A percentile compares a stretch with the other conserved stretches of the same genome.
Evolutionary conservation across 495 filamentous ascomycete species (phyloP).

Genomic region (Recurvomyces mirabilis): DNA sequence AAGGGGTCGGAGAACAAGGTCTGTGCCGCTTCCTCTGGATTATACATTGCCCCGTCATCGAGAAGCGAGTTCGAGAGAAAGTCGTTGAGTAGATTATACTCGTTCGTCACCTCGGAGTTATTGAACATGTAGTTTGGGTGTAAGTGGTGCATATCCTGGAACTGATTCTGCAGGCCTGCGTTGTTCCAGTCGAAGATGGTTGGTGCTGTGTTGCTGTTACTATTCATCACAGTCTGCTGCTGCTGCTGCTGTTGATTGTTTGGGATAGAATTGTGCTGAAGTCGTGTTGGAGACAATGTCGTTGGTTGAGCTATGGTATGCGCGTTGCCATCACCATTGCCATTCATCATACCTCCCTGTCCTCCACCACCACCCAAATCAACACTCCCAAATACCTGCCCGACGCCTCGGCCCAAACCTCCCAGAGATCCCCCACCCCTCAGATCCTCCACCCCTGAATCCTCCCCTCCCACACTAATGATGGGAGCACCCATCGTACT

Average conservation of each 20-base stretch:
- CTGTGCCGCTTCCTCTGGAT: constrained; percentile 45
- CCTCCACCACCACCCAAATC: not conserved
- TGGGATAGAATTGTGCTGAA: constrained; percentile 34
- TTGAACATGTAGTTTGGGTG: constrained; percentile 94
- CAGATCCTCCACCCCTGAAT: not conserved
- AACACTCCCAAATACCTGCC: not conserved
- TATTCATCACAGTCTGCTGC: not conserved
- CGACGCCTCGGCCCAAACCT: too few relatives aligned
- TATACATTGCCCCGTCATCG: constrained; percentile 59
- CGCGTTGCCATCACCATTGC: not conserved
- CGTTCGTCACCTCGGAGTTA: constrained; percentile 82
- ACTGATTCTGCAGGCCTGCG: constrained; percentile 65
- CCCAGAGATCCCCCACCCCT: not conserved
- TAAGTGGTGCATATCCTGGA: constrained; percentile 86
- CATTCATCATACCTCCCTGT: not conserved
- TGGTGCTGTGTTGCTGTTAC: not conserved
- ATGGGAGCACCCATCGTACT: too few relatives aligned
- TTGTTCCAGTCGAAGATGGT: constrained; percentile 45
- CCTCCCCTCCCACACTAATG: too few relatives aligned
- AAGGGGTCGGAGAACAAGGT: constrained; percentile 45
- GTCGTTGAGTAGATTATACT: constrained; percentile 92
- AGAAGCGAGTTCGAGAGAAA: constrained; percentile 82
- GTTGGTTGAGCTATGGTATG: constrained; percentile 32
- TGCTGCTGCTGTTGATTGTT: constrained; percentile 33
- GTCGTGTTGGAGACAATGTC: constrained; percentile 34